Base-by-base conservation (phyloP, 1,284 basidiomycete genomes). In the Sphaerobolus stellatus region DNA sequence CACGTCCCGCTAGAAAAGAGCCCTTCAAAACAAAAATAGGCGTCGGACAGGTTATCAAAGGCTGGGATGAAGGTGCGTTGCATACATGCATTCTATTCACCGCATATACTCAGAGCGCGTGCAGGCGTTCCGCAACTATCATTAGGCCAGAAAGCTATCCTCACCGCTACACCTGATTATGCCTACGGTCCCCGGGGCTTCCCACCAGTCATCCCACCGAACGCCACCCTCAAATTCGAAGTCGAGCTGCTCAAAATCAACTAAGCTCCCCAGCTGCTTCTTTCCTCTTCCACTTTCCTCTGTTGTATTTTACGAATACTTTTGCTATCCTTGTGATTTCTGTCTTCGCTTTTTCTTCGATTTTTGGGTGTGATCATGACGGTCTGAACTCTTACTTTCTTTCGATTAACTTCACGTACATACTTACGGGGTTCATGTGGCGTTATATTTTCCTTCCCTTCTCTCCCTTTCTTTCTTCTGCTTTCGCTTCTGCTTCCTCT, bases 11-110 rank as follows among this genome's bases (percentile, higher is more conserved):
- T 34, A 88, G 87, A 48, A 71, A 72, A 0, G 8, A 9, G 0
- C 83, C 90, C 2, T 94, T 94, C 71, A 68, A 75, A 64, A 92
- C 89, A 22, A 68, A 79, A 65, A 94, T 95, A 61, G 91, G 90
- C 53, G 76, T 85, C 44, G 88, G 87, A 33, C 84, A 84, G 68
- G 91, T 94, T 53, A 94, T 94, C 74, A 86, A 80, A 69, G 92
- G 92, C 40, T 95, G 92, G 92, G 92, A 95, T 67, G 91, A 94
- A 72, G 91, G 92, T 90, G 65, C 67, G 78, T 73, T 27, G 14
- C 41, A 30, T n/a, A 34, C 18, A 46, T 22, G 52, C 50, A 31
- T 31, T 53, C 57, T 45, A 25, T 58, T 31, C 46, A 49, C 51
- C 22, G 36, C 25, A 50, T 58, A 29, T 45, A 52, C 24, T 31